Evolutionary conservation across 1,284 basidiomycete species (phyloP).

Genomic region (Inonotus obliquus): DNA sequence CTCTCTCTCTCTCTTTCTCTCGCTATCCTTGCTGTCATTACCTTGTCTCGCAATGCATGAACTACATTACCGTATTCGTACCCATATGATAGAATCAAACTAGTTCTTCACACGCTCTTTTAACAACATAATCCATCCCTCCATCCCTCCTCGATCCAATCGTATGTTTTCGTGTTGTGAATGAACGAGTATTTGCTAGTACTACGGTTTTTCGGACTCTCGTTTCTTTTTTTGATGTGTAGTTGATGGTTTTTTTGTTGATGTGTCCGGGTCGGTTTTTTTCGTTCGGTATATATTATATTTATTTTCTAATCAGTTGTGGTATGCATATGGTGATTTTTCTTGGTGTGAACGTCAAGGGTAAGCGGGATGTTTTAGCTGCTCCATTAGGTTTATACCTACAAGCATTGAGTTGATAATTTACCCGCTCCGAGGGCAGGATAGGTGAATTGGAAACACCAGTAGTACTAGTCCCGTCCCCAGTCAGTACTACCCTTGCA

Average conservation of each 20-base stretch:
- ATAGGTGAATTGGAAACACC: too few species aligned
- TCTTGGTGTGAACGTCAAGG: too few species aligned
- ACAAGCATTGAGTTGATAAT: not conserved
- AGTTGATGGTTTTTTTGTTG: not conserved
- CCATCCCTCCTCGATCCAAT: not conserved
- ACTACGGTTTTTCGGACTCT: too few species aligned
- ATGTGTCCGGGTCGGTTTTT: not conserved
- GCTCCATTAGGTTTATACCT: too few species aligned
- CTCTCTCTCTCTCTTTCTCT: too few species aligned
- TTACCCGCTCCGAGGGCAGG: not conserved
- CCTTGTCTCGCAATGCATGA: not conserved
- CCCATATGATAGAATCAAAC: not conserved
- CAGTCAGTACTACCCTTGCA: too few species aligned
- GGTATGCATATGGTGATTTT: not conserved
- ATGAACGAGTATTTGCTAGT: too few species aligned
- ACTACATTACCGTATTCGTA: not conserved
- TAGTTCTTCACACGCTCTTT: not conserved
- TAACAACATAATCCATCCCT: too few species aligned
- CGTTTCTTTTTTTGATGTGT: not conserved
- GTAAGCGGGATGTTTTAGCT: too few species aligned
- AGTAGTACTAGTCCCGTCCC: too few species aligned
- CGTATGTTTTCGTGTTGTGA: not conserved
- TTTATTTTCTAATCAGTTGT: not conserved
- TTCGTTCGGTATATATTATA: not conserved
- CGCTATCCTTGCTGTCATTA: not conserved